A percentile compares a stretch with the other conserved stretches of the same genome.
phyloP scores from a whole-genome alignment of 371 early-diverging fungal genomes.

The Lichtheimia ornata region DNA sequence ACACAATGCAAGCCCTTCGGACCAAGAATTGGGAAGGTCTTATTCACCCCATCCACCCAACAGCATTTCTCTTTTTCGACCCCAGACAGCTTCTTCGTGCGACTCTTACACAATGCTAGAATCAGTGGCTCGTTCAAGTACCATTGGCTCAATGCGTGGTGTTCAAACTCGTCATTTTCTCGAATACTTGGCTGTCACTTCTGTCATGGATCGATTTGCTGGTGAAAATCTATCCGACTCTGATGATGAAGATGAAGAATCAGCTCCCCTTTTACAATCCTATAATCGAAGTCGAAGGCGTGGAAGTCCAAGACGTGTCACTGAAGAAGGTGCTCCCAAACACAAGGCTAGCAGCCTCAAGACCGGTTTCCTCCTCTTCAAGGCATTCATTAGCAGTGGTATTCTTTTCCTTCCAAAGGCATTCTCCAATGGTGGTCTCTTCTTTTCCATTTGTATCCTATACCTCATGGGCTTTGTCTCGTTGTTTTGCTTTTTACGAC shows the following conservation, averaged over 20 bases:
- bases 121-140: conserved; percentile 16
- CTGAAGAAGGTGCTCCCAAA: conserved; percentile 8
- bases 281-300: conserved; percentile 13
- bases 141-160: conserved; percentile 16
- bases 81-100: conserved; percentile 27
- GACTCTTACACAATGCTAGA: conserved; percentile 19
- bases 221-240: conserved; percentile 72
- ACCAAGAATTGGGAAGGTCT: neutral
- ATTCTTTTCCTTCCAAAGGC: conserved; percentile 81
- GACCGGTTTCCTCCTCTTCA: conserved; percentile 64
- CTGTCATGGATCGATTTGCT: conserved; percentile 68
- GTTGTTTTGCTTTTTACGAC: conserved; percentile 67
- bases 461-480: conserved; percentile 66
- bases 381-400: conserved; percentile 81
- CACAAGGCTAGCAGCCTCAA: conserved; percentile 51
- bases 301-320: conserved; percentile 6
- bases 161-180: conserved; percentile 59
- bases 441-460: conserved; percentile 68
- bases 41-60: conserved; percentile 1
- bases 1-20: neutral
- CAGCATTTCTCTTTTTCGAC: conserved; percentile 27
- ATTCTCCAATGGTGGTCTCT: conserved; percentile 79
- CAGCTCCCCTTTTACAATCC: conserved; percentile 30
- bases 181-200: conserved; percentile 65
- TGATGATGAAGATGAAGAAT: conserved; percentile 52